These are phyloP conservation scores for Oryza australiensis DNA, from an alignment of 176 grass and related monocot genomes.

Conservation along the genomic window DNA sequence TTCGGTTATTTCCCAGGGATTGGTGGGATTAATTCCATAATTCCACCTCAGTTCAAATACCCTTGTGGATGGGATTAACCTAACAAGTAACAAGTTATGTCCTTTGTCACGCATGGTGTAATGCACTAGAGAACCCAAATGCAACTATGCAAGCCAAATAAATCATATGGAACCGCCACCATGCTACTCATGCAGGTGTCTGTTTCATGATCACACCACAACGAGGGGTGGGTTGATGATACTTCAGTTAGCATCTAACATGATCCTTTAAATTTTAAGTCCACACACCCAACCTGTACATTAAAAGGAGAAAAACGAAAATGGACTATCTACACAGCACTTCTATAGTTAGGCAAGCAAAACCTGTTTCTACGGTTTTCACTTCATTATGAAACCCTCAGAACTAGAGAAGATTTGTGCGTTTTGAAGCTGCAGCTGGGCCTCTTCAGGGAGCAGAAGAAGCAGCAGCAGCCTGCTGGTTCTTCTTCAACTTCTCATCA, in stretches of 20 bases:
- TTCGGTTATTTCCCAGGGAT: no score
- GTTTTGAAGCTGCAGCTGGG: not conserved
- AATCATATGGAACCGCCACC: not conserved
- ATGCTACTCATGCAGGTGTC: conserved; percentile 15
- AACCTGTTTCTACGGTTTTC: conserved; percentile 35
- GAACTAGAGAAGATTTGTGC: not conserved
- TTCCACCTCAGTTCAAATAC: no score
- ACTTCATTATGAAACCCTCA: conserved; percentile 30
- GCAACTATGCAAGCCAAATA: no score
- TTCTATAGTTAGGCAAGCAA: conserved; percentile 40
- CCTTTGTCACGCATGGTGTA: no score
- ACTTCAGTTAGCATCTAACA: conserved; percentile 26
- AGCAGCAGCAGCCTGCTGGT: conserved; percentile 24
- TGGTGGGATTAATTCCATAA: no score
- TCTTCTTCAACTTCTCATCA: conserved; percentile 55
- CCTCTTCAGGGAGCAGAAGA: conserved; percentile 33
- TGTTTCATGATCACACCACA: conserved; percentile 35
- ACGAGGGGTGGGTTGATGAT: conserved; percentile 28
- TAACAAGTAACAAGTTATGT: no score
- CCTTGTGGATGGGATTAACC: no score
- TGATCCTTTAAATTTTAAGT: conserved; percentile 14
- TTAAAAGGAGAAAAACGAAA: not conserved
- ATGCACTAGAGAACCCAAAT: no score
- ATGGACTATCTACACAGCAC: conserved; percentile 28
- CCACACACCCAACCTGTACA: conserved; percentile 13